phyloP scores from a whole-genome alignment of 495 filamentous ascomycete species.

The Aspergillus steynii region DNA sequence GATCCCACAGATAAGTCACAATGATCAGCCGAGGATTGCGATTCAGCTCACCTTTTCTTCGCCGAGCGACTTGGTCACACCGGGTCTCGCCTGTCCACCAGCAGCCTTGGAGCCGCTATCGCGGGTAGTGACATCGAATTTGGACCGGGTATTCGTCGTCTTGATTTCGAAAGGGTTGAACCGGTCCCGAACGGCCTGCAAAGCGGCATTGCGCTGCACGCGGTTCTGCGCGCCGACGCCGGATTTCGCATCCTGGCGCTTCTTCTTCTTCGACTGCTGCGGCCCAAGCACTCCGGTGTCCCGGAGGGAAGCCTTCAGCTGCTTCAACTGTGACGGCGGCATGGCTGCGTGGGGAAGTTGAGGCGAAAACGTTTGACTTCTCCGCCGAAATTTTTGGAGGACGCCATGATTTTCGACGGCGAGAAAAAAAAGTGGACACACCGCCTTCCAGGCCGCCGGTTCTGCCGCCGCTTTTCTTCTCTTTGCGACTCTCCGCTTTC shows the following conservation, averaged over 20 bases:
- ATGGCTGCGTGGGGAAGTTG: slow-evolving; percentile 49
- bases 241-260: slow-evolving; percentile 68
- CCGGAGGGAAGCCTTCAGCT: slow-evolving; percentile 83
- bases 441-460: slow-evolving; percentile 32
- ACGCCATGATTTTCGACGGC: slow-evolving; percentile 23
- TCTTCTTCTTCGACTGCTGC: slow-evolving; percentile 89
- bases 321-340: slow-evolving; percentile 95
- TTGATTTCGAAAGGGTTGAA: slow-evolving; percentile 98
- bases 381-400: slow-evolving; percentile 28
- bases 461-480: slow-evolving; percentile 30
- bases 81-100: slow-evolving; percentile 62
- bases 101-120: slow-evolving; percentile 50
- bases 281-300: slow-evolving; percentile 86
- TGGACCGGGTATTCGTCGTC: slow-evolving; percentile 62
- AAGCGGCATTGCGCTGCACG: slow-evolving; percentile 68
- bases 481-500: slow-evolving; percentile 34
- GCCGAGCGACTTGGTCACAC: slow-evolving; percentile 78
- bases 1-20: slow-evolving; percentile 12
- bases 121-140: slow-evolving; percentile 72
- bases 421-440: slow-evolving; percentile 35
- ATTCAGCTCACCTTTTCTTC: slow-evolving; percentile 72
- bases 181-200: slow-evolving; percentile 83
- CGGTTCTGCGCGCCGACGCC: slow-evolving; percentile 62
- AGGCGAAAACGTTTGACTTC: slow-evolving; percentile 9
- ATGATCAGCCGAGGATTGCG: slow-evolving; percentile 4